Percentiles rank a stretch among this genome's conserved stretches.
These are phyloP conservation scores for Tetradesmus lagerheimii DNA, from an alignment of 139 green algal species.

Conservation along the genomic window DNA sequence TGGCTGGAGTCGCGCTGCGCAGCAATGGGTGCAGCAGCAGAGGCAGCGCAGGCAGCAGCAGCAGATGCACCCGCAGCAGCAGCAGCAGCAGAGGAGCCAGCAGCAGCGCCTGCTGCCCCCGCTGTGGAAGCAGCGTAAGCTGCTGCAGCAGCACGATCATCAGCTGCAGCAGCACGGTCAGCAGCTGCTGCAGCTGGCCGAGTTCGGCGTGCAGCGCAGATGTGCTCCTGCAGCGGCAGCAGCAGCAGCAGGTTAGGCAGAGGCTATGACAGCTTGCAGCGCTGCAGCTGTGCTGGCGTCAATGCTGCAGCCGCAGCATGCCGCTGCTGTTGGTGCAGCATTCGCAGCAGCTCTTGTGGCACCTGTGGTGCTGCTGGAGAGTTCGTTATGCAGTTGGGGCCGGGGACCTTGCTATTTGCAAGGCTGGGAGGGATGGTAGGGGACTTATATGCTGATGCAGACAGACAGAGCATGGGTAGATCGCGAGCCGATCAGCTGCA, in stretches of 20 bases:
- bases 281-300: not conserved
- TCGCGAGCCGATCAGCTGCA: not conserved
- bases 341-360: not conserved
- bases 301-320: not conserved
- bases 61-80: not conserved
- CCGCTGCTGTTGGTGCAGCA: not conserved
- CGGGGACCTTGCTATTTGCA: not conserved
- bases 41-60: not conserved
- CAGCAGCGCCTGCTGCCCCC: not conserved
- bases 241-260: not conserved
- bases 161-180: not conserved
- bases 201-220: too few relatives aligned
- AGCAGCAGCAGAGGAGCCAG: not conserved
- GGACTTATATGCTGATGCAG: not conserved
- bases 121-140: not conserved
- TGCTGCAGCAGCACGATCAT: not conserved
- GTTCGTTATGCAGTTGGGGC: not conserved
- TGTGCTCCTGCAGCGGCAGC: not conserved
- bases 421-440: not conserved
- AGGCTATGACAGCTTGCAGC: not conserved
- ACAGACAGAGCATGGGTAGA: not conserved
- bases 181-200: constrained; percentile 19
- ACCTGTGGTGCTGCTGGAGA: not conserved
- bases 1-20: constrained; percentile 29
- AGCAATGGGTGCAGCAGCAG: constrained; percentile 13